These are phyloP conservation scores for Stachybotrys echinatus DNA, from an alignment of 2,329 filamentous ascomycete species.

Conservation along the genomic window DNA sequence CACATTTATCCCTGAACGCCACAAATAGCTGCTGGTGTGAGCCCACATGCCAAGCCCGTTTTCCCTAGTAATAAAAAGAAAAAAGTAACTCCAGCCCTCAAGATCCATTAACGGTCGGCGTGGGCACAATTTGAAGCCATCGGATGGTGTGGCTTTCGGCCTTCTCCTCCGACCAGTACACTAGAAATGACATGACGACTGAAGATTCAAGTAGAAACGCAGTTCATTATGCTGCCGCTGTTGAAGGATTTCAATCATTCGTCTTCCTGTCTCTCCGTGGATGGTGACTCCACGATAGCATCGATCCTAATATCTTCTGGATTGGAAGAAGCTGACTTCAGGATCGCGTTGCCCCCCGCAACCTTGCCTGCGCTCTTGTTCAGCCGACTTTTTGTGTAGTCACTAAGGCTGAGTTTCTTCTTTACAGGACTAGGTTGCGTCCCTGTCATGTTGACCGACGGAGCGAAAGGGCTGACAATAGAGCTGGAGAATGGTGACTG, in stretches of 20 bases:
- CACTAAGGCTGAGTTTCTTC: constrained; percentile 63
- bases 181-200: not conserved
- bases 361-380: constrained; percentile 44
- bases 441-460: constrained; percentile 35
- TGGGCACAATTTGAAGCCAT: not conserved
- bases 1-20: not conserved
- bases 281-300: constrained; percentile 23
- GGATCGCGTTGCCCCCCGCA: constrained; percentile 16
- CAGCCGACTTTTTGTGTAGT: constrained; percentile 56
- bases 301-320: constrained; percentile 31
- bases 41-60: not conserved
- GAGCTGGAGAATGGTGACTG: constrained; percentile 43
- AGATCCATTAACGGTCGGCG: not conserved
- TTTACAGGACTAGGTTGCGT: constrained; percentile 55
- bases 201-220: not conserved
- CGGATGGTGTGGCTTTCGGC: not conserved
- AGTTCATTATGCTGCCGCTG: not conserved
- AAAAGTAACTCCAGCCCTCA: not conserved
- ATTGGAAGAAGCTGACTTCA: constrained; percentile 28
- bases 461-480: constrained; percentile 37
- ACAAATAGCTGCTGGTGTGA: not conserved
- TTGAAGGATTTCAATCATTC: not conserved
- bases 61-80: not conserved
- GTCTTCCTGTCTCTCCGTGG: constrained; percentile 21
- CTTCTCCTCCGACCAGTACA: not conserved